Evolutionary conservation across 768 basidiomycete species (phyloP).

Genomic region (Mycena albidolilacea): DNA sequence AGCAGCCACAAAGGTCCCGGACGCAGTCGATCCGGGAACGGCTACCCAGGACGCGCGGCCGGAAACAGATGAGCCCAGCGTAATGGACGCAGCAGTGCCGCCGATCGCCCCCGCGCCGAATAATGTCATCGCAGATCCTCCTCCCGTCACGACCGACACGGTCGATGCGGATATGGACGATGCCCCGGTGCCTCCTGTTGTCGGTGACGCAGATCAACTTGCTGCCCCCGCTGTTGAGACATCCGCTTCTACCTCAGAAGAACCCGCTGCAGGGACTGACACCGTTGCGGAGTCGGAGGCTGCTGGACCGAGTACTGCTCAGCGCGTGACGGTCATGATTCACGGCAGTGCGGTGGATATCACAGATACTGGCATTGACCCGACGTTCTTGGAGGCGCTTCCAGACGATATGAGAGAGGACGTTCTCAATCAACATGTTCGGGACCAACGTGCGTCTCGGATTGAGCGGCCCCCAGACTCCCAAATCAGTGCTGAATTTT

Average conservation of each 20-base stretch:
- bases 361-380: slow-evolving; percentile 98
- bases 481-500: slow-evolving; percentile 94
- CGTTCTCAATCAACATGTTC: slow-evolving; percentile 96
- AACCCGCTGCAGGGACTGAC: slow-evolving; percentile 50
- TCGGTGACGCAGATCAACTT: neutral
- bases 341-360: slow-evolving; percentile 96
- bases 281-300: slow-evolving; percentile 31
- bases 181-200: slow-evolving; percentile 35
- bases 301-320: slow-evolving; percentile 51
- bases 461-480: slow-evolving; percentile 85
- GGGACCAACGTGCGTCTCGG: slow-evolving; percentile 88
- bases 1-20: slow-evolving; percentile 49
- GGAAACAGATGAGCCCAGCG: slow-evolving; percentile 30
- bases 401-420: slow-evolving; percentile 99
- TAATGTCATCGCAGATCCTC: slow-evolving; percentile 52
- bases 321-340: slow-evolving; percentile 90
- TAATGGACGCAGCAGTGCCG: slow-evolving; percentile 36
- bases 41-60: slow-evolving; percentile 24
- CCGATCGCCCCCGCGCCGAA: slow-evolving; percentile 43
- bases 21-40: slow-evolving; percentile 36
- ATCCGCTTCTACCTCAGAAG: slow-evolving; percentile 43
- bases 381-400: slow-evolving; percentile 96
- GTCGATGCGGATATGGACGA: slow-evolving; percentile 70
- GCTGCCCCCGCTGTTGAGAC: slow-evolving; percentile 41
- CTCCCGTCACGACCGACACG: slow-evolving; percentile 43